phyloP scores from a whole-genome alignment of 768 basidiomycete species.

The Saitozyma podzolica region DNA sequence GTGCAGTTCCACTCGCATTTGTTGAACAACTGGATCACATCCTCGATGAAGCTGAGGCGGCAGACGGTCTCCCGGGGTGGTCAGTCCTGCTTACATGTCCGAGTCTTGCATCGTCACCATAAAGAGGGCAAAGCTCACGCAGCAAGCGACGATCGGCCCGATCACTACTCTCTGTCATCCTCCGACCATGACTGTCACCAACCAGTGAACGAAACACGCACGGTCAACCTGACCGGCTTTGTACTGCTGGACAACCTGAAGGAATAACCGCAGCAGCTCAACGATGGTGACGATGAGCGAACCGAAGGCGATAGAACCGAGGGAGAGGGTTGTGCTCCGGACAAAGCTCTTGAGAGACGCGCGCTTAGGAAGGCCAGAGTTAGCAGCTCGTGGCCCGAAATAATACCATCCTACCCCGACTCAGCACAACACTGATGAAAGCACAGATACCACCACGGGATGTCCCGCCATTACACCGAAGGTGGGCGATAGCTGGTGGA shows the following conservation, averaged over 20 bases:
- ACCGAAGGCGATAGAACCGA: slow-evolving; percentile 83
- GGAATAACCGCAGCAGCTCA: slow-evolving; percentile 65
- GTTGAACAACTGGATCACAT: slow-evolving; percentile 75
- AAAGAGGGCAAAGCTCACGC: no score
- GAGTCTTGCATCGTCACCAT: no score
- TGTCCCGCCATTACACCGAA: no score
- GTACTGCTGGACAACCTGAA: slow-evolving; percentile 54
- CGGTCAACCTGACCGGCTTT: slow-evolving; percentile 49
- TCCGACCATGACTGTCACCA: no score
- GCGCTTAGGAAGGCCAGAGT: slow-evolving; percentile 67
- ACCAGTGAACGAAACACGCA: no score
- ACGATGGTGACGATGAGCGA: slow-evolving; percentile 78
- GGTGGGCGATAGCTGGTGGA: not conserved
- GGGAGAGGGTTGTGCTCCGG: slow-evolving; percentile 72
- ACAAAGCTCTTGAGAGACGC: slow-evolving; percentile 70
- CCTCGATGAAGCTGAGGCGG: slow-evolving; percentile 70
- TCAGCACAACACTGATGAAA: no score
- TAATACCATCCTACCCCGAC: slow-evolving; percentile 67
- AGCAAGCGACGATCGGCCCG: slow-evolving; percentile 72
- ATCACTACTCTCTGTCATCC: no score
- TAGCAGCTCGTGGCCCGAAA: slow-evolving; percentile 70
- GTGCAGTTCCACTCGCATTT: slow-evolving; percentile 70
- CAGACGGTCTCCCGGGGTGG: no score
- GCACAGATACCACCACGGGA: no score
- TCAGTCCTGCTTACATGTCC: no score